Base-by-base conservation (phyloP, 768 basidiomycete species). In the Kwoniella mangroviensis region DNA sequence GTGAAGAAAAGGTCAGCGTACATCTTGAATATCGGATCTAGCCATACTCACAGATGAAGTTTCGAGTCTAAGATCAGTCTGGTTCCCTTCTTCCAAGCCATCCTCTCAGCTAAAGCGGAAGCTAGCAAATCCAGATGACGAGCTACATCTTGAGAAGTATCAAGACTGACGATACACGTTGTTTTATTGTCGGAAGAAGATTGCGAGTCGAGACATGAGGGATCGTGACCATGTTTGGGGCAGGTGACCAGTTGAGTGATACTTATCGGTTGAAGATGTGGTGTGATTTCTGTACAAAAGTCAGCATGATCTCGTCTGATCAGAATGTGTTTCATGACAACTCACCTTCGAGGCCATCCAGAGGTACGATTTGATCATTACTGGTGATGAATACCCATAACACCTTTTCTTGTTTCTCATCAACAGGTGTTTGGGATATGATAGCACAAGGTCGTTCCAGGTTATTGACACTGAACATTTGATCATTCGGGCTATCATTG, bases 61-160 rank as follows among this genome's bases (percentile, higher is more conserved):
- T 12, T 12, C 4, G 59, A 58, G 4, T 51, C n/a, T 64, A 63
- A 56, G 17, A 51, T 52, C 2, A 73, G 28, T 45, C 72, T 65
- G 21, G 28, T 57, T 0, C 74, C 74, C 49, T 24, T 34, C 42
- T 67, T 51, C 72, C 75, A 76, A 24, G 62, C 69, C 28, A 73
- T 56, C 70, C 69, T 76, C 59, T 76, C 75, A 19, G 58, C 61
- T 10, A 76, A 19, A 26, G 75, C 75, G 0, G 58, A 49, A 24
- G 56, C 57, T 6, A 73, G 66, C 19, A 68, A 52, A 0, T 67
- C 51, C 67, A 70, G 67, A 42, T 41, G 15, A 15, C 40, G 34
- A 17, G 59, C 41, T 2, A 49, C 42, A 17, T 65, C 58, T 21
- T 65, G 63, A 0, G 63, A n/a, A 12, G 53, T 24, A 22, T 63